These are phyloP conservation scores for Metroxylon sagu DNA, from an alignment of 176 grass and related monocot genomes.

Conservation along the genomic window DNA sequence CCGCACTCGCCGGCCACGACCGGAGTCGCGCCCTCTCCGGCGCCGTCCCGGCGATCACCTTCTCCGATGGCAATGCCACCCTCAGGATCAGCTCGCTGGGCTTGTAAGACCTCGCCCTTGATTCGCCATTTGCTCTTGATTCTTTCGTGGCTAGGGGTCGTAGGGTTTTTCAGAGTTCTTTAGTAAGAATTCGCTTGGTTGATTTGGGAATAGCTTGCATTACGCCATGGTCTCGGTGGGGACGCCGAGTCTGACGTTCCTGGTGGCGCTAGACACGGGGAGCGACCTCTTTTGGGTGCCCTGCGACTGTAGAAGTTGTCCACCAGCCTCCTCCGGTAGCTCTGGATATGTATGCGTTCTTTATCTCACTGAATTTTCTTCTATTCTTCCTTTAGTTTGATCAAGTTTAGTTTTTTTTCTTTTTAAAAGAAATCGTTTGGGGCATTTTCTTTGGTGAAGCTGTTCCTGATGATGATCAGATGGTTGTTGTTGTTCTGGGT, in stretches of 20 bases:
- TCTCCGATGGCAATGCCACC: constrained; percentile 65
- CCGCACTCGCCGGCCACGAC: constrained; percentile 53
- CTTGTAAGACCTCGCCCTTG: constrained; percentile 39
- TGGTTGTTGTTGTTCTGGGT: no score
- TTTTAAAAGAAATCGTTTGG: no score
- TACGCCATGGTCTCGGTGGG: constrained; percentile 71
- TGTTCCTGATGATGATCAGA: no score
- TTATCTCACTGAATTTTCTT: no score
- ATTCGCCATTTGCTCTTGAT: background rate
- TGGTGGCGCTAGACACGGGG: constrained; percentile 85
- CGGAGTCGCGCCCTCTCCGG: constrained; percentile 24
- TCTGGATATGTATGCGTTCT: constrained; percentile 37
- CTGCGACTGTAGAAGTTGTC: constrained; percentile 61
- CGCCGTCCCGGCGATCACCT: constrained; percentile 28
- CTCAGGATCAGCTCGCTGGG: constrained; percentile 52
- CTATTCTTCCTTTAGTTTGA: no score
- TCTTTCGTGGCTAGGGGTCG: background rate
- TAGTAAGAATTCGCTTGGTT: background rate
- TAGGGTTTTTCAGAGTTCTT: background rate
- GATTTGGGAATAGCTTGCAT: constrained; percentile 40
- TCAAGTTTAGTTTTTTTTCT: no score
- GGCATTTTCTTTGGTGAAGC: no score
- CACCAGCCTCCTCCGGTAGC: constrained; percentile 20
- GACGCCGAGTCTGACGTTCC: constrained; percentile 66
- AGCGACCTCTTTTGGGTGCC: constrained; percentile 87